phyloP scores from a whole-genome alignment of 371 early-diverging fungal genomes.

The Umbelopsis sp. region DNA sequence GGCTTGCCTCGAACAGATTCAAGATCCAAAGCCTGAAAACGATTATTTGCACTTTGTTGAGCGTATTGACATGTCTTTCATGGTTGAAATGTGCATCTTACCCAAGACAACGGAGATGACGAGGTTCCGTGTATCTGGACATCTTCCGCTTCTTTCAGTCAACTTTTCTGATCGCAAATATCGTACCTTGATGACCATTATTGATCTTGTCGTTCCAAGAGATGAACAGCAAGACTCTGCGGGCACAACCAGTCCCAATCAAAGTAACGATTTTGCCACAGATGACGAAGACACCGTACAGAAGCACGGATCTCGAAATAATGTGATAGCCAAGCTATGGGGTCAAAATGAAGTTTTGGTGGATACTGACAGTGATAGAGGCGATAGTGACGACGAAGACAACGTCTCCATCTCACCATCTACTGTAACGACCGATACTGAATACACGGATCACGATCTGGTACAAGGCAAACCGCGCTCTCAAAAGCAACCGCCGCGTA shows the following conservation, averaged over 20 bases:
- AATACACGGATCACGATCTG: neutral
- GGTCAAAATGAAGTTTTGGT: constrained; percentile 26
- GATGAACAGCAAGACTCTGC: constrained; percentile 32
- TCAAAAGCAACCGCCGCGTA: constrained; percentile 27
- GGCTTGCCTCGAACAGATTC: constrained; percentile 72
- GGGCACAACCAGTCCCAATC: neutral
- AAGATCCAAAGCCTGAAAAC: constrained; percentile 43
- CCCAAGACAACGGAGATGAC: constrained; percentile 70
- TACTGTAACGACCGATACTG: constrained; percentile 32
- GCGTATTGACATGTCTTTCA: constrained; percentile 71
- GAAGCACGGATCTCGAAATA: constrained; percentile 18
- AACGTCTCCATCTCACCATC: constrained; percentile 30
- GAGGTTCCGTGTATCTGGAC: constrained; percentile 70
- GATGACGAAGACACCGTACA: constrained; percentile 5
- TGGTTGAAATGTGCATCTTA: constrained; percentile 75
- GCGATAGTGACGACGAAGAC: constrained; percentile 18
- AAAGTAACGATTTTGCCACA: neutral
- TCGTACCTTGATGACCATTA: constrained; percentile 74
- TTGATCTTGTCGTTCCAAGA: constrained; percentile 63
- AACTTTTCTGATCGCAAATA: constrained; percentile 85
- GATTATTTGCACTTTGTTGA: constrained; percentile 72
- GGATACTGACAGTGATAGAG: constrained; percentile 28
- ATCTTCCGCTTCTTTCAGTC: constrained; percentile 73
- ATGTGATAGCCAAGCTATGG: constrained; percentile 33
- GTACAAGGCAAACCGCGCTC: neutral